These are phyloP conservation scores for Alternaria sp. DNA, from an alignment of 2,329 filamentous ascomycete genomes.

Conservation along the genomic window DNA sequence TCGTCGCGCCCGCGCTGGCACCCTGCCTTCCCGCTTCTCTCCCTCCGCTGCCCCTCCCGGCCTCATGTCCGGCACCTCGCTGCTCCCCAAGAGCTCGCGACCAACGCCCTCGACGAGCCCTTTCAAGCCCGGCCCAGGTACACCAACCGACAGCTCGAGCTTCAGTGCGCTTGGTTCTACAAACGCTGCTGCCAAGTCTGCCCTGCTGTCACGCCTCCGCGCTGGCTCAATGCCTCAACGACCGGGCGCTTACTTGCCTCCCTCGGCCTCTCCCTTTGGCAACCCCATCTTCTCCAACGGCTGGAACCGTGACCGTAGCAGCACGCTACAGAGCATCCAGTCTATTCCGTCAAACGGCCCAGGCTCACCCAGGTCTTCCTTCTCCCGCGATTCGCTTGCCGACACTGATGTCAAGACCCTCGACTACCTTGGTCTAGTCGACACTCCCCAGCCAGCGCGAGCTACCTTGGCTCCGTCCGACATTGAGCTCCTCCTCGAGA, in stretches of 20 bases:
- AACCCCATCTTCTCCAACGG: slow-evolving; percentile 86
- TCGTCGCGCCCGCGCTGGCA: slow-evolving; percentile 87
- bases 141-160: slow-evolving; percentile 47
- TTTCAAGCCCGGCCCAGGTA: slow-evolving; percentile 71
- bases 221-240: slow-evolving; percentile 95
- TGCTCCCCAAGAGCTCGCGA: slow-evolving; percentile 79
- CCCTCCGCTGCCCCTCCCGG: slow-evolving; percentile 72
- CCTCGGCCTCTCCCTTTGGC: slow-evolving; percentile 74
- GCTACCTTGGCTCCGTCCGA: slow-evolving; percentile 73
- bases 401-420: slow-evolving; percentile 92
- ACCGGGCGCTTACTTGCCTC: slow-evolving; percentile 68
- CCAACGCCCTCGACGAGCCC: slow-evolving; percentile 87
- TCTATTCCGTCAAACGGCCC: slow-evolving; percentile 88
- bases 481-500: slow-evolving; percentile 60
- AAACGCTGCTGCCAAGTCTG: slow-evolving; percentile 67
- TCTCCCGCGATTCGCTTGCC: slow-evolving; percentile 82
- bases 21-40: slow-evolving; percentile 93
- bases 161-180: slow-evolving; percentile 59
- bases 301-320: slow-evolving; percentile 87
- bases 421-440: slow-evolving; percentile 93
- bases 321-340: slow-evolving; percentile 87
- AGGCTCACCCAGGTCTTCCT: slow-evolving; percentile 84
- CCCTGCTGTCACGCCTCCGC: slow-evolving; percentile 82
- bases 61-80: slow-evolving; percentile 60
- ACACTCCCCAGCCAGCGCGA: slow-evolving; percentile 83